phyloP scores from a whole-genome alignment of 208 protist species.

The Wallacemonas collosoma region DNA sequence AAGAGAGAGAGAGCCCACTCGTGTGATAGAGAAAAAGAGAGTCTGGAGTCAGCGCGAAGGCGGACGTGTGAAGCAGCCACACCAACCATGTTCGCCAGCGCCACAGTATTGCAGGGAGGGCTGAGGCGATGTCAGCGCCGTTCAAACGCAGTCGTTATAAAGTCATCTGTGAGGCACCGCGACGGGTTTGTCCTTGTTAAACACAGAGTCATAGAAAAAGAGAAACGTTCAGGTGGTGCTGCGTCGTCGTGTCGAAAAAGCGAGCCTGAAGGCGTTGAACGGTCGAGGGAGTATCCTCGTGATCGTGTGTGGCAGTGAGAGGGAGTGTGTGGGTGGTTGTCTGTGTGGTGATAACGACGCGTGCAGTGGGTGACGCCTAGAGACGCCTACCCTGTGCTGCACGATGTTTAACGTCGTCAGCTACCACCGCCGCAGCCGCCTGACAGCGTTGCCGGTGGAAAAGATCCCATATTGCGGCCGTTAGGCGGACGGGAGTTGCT shows the following conservation, averaged over 20 bases:
- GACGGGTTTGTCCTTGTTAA: constrained; percentile 28
- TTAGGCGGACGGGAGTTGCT: not conserved
- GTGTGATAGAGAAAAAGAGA: not conserved
- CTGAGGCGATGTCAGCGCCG: not conserved
- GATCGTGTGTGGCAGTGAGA: not conserved
- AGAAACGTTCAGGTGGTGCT: not conserved
- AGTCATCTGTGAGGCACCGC: constrained; percentile 50
- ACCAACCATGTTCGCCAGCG: no score
- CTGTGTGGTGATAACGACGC: not conserved
- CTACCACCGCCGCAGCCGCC: constrained; percentile 14
- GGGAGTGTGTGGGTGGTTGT: not conserved
- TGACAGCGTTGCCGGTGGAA: constrained; percentile 4
- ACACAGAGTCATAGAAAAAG: constrained; percentile 43
- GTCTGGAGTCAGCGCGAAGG: no score
- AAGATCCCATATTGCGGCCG: constrained; percentile 13
- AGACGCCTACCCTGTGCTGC: not conserved
- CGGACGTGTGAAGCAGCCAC: no score
- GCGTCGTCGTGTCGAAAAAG: not conserved
- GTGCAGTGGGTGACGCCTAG: not conserved
- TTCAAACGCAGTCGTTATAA: constrained; percentile 23
- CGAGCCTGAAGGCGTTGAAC: not conserved
- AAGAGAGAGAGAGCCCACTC: constrained; percentile 5
- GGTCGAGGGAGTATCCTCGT: not conserved
- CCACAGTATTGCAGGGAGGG: no score
- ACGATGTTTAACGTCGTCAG: constrained; percentile 17